These are phyloP conservation scores for Heliamphora ciliata DNA, from an alignment of 179 eudicot genomes.

Conservation along the genomic window DNA sequence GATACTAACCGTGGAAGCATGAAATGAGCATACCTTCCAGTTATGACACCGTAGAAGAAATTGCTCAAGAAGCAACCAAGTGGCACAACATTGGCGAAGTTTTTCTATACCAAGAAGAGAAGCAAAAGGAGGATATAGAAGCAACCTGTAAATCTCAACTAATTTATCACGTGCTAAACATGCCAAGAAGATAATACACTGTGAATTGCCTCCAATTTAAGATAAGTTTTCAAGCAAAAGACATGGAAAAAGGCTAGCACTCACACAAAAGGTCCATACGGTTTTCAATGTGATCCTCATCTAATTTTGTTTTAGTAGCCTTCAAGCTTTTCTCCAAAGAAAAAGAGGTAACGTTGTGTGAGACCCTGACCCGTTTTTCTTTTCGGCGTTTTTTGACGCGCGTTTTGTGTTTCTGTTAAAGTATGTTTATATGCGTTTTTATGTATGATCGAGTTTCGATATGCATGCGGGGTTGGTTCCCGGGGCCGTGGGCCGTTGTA, in stretches of 20 bases:
- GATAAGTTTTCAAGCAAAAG: conserved; percentile 4
- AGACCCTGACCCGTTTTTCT: too few species aligned
- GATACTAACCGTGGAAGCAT: neutral
- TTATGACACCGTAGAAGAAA: conserved; percentile 61
- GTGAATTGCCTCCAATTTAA: neutral
- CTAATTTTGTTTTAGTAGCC: conserved; percentile 27
- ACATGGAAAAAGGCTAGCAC: conserved; percentile 26
- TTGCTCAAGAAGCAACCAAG: conserved; percentile 97
- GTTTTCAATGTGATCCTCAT: conserved; percentile 38
- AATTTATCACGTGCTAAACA: neutral
- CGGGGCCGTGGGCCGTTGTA: too few species aligned
- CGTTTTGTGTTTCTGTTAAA: too few species aligned
- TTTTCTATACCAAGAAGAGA: conserved; percentile 93
- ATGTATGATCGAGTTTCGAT: too few species aligned
- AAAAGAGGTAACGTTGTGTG: conserved; percentile 30
- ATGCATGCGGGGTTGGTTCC: too few species aligned
- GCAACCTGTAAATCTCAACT: conserved; percentile 44
- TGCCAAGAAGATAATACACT: neutral
- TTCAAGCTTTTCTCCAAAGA: conserved; percentile 33
- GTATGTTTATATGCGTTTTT: too few species aligned
- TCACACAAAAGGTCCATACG: conserved; percentile 91
- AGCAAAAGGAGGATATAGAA: conserved; percentile 81
- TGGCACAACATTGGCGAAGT: conserved; percentile 86
- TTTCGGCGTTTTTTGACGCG: too few species aligned
- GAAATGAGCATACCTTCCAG: conserved; percentile 64